Conservation (phyloP, 805 yeast species). For the Metschnikowia peoriensis region DNA sequence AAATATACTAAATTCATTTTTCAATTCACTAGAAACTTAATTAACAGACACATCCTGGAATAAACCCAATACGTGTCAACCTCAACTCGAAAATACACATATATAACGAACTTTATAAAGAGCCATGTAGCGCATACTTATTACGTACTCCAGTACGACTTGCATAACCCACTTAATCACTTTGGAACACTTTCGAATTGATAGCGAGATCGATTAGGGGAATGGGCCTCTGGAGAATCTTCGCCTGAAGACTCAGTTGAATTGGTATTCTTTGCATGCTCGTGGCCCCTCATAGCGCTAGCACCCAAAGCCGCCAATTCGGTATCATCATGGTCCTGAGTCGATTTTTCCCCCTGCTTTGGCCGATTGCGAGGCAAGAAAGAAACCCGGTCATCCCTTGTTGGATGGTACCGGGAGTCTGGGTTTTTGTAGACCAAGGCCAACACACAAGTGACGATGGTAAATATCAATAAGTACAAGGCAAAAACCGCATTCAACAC, state of each 20-base stretch:
- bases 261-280: slow-evolving; percentile 28
- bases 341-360: slow-evolving; percentile 26
- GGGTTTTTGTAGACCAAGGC: slow-evolving; percentile 89
- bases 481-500: slow-evolving; percentile 89
- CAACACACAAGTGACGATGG: slow-evolving; percentile 81
- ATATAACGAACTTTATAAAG: too few species aligned
- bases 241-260: slow-evolving; percentile 35
- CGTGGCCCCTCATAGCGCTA: slow-evolving; percentile 63
- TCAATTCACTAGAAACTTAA: background rate
- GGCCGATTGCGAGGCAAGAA: slow-evolving; percentile 68
- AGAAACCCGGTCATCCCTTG: slow-evolving; percentile 95
- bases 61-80: too few species aligned
- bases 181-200: slow-evolving; percentile 14
- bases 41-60: background rate
- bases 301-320: slow-evolving; percentile 76
- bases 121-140: too few species aligned
- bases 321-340: slow-evolving; percentile 41
- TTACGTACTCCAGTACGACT: too few species aligned
- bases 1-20: too few species aligned
- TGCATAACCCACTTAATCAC: background rate
- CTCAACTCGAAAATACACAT: too few species aligned
- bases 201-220: slow-evolving; percentile 12
- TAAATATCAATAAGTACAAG: slow-evolving; percentile 73
- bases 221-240: slow-evolving; percentile 14
- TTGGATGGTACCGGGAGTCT: slow-evolving; percentile 91